phyloP scores from a whole-genome alignment of 345 rosid genomes.

The Erucastrum elatum region DNA sequence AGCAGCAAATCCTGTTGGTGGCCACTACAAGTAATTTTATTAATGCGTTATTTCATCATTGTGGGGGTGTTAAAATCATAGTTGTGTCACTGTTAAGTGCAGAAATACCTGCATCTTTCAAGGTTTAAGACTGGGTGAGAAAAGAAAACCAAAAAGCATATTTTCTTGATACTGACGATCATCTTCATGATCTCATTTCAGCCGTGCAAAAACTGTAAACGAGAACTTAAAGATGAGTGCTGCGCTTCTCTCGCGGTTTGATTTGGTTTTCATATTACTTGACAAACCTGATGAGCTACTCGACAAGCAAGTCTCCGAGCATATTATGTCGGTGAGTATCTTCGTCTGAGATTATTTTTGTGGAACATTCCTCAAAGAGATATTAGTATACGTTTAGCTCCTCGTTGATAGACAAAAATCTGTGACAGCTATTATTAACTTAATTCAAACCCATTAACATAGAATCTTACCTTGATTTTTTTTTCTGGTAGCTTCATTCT shows the following conservation, averaged over 20 bases:
- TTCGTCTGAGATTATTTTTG: slow-evolving; percentile 23
- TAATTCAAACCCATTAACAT: slow-evolving; percentile 6
- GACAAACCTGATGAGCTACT: slow-evolving; percentile 92
- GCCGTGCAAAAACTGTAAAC: slow-evolving; percentile 97
- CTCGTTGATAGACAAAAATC: background rate
- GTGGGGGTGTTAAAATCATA: slow-evolving; percentile 13
- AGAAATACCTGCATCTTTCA: slow-evolving; percentile 9
- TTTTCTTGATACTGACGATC: slow-evolving; percentile 12
- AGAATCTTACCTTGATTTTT: background rate
- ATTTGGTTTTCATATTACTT: slow-evolving; percentile 93
- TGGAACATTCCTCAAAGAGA: slow-evolving; percentile 19
- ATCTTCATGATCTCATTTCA: slow-evolving; percentile 53
- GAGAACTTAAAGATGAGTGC: slow-evolving; percentile 97
- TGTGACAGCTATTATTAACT: background rate
- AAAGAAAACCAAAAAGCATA: background rate
- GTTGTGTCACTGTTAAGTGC: background rate
- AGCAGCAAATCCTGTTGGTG: slow-evolving; percentile 98
- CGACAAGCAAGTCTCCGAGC: slow-evolving; percentile 92
- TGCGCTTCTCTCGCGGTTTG: slow-evolving; percentile 95
- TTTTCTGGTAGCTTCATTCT: slow-evolving; percentile 75
- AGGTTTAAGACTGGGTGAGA: slow-evolving; percentile 13
- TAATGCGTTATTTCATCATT: slow-evolving; percentile 13
- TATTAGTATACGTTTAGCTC: background rate
- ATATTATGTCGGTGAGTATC: slow-evolving; percentile 90
- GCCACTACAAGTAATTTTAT: slow-evolving; percentile 84